phyloP scores from a whole-genome alignment of 2,329 filamentous ascomycete species.

The Acrocalymma vagum region DNA sequence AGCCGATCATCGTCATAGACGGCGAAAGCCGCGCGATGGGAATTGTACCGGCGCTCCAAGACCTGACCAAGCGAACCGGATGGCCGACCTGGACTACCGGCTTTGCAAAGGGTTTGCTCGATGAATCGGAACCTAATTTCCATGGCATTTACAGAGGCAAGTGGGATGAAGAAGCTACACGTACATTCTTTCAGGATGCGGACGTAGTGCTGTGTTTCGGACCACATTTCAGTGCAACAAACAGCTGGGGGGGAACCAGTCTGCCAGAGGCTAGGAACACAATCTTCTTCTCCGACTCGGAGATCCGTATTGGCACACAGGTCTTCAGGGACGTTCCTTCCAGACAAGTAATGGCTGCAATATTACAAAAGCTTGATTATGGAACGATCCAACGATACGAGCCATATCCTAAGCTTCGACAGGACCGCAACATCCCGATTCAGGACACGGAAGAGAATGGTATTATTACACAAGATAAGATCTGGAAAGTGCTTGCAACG shows the following conservation, averaged over 20 bases:
- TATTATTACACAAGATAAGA: constrained; percentile 58
- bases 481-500: constrained; percentile 57
- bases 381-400: constrained; percentile 1
- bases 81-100: constrained; percentile 59
- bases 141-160: constrained; percentile 59
- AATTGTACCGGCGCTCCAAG: constrained; percentile 53
- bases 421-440: constrained; percentile 1
- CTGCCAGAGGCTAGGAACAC: constrained; percentile 45
- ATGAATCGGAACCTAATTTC: constrained; percentile 58
- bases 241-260: constrained; percentile 52
- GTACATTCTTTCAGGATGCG: constrained; percentile 48
- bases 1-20: constrained; percentile 62
- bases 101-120: constrained; percentile 61
- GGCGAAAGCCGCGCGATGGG: constrained; percentile 56
- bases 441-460: constrained; percentile 4
- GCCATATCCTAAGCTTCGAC: constrained; percentile 1
- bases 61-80: constrained; percentile 52
- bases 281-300: constrained; percentile 45
- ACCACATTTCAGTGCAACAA: constrained; percentile 57
- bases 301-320: constrained; percentile 40
- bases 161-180: constrained; percentile 45
- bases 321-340: constrained; percentile 48
- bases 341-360: constrained; percentile 17
- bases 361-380: constrained; percentile 5
- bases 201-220: constrained; percentile 59